Evolutionary conservation across 2,329 filamentous ascomycete species (phyloP).

Genomic region (Laburnicola sp.): DNA sequence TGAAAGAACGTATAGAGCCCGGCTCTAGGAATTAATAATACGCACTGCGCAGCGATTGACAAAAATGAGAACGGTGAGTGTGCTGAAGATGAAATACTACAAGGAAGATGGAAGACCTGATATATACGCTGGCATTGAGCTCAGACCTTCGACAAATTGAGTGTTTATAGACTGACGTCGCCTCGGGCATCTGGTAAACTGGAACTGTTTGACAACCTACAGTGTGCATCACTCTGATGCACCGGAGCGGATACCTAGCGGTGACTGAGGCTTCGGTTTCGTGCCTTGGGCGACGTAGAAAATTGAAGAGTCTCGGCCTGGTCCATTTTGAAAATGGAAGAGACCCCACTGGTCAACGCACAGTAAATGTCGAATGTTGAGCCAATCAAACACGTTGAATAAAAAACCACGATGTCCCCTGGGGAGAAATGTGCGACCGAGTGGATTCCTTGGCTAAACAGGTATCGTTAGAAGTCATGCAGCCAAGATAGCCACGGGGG

Average conservation of each 20-base stretch:
- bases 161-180: conserved; percentile 10
- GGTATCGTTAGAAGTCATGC: conserved; percentile 20
- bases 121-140: conserved; percentile 10
- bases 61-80: conserved; percentile 10
- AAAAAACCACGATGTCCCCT: not conserved
- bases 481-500: conserved; percentile 23
- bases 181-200: conserved; percentile 10
- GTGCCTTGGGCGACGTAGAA: not conserved
- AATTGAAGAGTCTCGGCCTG: too few species aligned
- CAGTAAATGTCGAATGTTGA: conserved; percentile 2
- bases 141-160: conserved; percentile 10
- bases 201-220: conserved; percentile 19
- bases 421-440: conserved; percentile 1
- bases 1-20: conserved; percentile 26
- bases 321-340: not conserved
- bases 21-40: conserved; percentile 27
- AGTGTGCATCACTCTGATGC: conserved; percentile 8
- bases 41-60: conserved; percentile 28
- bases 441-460: conserved; percentile 26
- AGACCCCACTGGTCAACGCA: not conserved
- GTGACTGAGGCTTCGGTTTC: not conserved
- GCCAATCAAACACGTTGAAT: conserved; percentile 14
- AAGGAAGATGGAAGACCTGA: conserved; percentile 9
- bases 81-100: not conserved
- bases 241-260: conserved; percentile 6